Conservation (phyloP, 1,284 basidiomycete species). For the Pseudozyma tsukubaensis region DNA sequence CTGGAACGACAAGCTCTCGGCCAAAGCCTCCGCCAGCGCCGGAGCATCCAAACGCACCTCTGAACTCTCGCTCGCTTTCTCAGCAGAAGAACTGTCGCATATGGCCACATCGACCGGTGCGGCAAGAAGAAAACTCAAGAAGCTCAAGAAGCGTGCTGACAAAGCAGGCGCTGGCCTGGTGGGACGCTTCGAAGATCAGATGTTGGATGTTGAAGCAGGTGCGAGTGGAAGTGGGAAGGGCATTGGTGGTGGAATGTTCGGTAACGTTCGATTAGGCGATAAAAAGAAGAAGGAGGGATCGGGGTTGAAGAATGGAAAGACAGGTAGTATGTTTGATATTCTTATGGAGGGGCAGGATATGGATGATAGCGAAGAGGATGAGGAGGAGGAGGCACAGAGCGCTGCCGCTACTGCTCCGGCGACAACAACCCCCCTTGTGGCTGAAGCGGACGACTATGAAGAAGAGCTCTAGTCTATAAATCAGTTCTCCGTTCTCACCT, state of each 20-base stretch:
- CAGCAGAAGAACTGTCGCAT: conserved; percentile 28
- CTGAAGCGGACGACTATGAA: conserved; percentile 19
- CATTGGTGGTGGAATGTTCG: conserved; percentile 34
- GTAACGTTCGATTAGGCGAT: conserved; percentile 1
- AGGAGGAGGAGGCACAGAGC: background rate
- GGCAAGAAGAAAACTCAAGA: conserved; percentile 38
- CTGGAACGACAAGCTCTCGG: conserved; percentile 31
- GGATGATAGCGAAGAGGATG: conserved; percentile 15
- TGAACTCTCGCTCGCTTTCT: conserved; percentile 41
- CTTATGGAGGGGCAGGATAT: conserved; percentile 24
- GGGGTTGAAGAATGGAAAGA: conserved; percentile 4
- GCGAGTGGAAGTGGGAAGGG: conserved; percentile 3
- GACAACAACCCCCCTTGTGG: background rate
- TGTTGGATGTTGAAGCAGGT: conserved; percentile 19
- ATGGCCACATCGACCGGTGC: conserved; percentile 31
- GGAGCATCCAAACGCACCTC: conserved; percentile 20
- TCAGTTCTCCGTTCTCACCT: background rate
- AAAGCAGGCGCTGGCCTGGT: conserved; percentile 46
- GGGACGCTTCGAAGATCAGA: conserved; percentile 21
- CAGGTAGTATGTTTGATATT: conserved; percentile 49
- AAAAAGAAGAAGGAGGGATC: conserved; percentile 1
- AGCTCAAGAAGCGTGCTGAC: conserved; percentile 44
- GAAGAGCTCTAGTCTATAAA: conserved; percentile 21
- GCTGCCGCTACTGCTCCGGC: background rate
- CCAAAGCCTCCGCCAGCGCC: conserved; percentile 18